Evolutionary conservation across 148 eudicot genomes (phyloP), one percentile per base, ranked within the genome.

Genomic region (Rhododendron ovatum): DNA sequence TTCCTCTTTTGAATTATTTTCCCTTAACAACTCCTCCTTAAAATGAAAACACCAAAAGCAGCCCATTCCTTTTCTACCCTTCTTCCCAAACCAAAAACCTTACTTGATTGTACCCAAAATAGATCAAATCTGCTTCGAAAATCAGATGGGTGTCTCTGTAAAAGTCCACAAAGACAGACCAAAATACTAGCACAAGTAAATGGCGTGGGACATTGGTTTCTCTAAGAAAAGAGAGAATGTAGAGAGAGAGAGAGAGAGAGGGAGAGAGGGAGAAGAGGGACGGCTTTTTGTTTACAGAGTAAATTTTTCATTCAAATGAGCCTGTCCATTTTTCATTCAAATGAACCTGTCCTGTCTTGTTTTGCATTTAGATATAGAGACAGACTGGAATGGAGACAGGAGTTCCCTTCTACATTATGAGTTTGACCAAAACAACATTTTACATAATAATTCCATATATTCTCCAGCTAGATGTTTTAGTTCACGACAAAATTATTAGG

Each of bases 11-110:
- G 99, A 95, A 86, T 93, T 95, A 24, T 67, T 67, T 59, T 59
- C 65, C 65, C 3, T 59, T 9, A n/a, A n/a, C 33, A 67, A 10
- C 87, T 92, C 98, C 50, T 94, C 98, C 78, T 88, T 95, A 26
- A 98, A 94, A 86, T 94, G 95, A 88, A 96, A 96, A 88, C 99
- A 96, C 11, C 98, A 92, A 82, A 95, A 95, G 84, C 98, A 96
- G 81, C 96, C 98, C 99, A 95, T 92, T 87, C 37, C 2, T 20
- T 65, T 8, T 8, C 51, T 22, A 35, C 81, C 55, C 37, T 28
- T 69, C 14, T 28, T 30, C 81, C 61, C 73, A 61, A 55, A 51
- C 84, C 80, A 86, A 76, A 12, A 71, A 33, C 2, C 39, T 13
- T 33, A 9, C 41, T 71, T 5, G 41, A 71, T 30, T 30, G 76